A percentile compares a stretch with the other conserved stretches of the same genome.
phyloP scores from a whole-genome alignment of 257 asterid species.

The Verbascum thapsus region DNA sequence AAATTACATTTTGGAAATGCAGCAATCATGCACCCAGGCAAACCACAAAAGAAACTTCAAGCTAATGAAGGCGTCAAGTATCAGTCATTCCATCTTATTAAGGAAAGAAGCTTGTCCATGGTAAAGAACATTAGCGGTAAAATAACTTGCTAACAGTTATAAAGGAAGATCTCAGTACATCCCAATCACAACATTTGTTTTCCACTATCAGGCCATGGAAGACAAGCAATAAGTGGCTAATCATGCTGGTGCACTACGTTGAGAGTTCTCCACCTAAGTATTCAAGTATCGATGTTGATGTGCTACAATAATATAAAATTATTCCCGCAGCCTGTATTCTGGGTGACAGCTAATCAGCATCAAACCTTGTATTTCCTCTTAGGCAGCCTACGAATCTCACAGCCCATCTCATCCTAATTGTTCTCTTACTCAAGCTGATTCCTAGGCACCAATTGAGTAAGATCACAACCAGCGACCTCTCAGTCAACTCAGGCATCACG shows the following conservation, averaged over 20 bases:
- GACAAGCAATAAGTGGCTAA: slow-evolving; percentile 23
- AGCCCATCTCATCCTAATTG: slow-evolving; percentile 31
- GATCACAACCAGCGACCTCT: slow-evolving; percentile 27
- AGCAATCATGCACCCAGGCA: slow-evolving; percentile 25
- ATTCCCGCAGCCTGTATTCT: slow-evolving; percentile 25
- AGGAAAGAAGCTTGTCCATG: slow-evolving; percentile 18
- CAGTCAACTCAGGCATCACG: slow-evolving; percentile 37
- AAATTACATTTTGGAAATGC: not conserved
- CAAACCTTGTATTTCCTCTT: slow-evolving; percentile 21
- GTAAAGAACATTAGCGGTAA: slow-evolving; percentile 10
- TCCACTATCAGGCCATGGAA: slow-evolving; percentile 18
- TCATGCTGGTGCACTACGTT: slow-evolving; percentile 26
- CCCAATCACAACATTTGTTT: slow-evolving; percentile 13
- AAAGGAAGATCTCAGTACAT: slow-evolving; percentile 22
- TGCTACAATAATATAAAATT: slow-evolving; percentile 31
- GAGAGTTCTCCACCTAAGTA: slow-evolving; percentile 32
- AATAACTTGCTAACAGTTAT: slow-evolving; percentile 24
- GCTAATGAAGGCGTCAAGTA: slow-evolving; percentile 23
- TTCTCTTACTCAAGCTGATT: slow-evolving; percentile 32
- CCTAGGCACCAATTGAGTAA: slow-evolving; percentile 31
- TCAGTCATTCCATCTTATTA: slow-evolving; percentile 18
- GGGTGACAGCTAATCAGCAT: slow-evolving; percentile 28
- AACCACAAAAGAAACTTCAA: slow-evolving; percentile 11
- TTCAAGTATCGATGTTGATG: slow-evolving; percentile 14
- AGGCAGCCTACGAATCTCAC: slow-evolving; percentile 19